Evolutionary conservation across 2,329 filamentous ascomycete species (phyloP).

Genomic region (Lecanosticta acicola): DNA sequence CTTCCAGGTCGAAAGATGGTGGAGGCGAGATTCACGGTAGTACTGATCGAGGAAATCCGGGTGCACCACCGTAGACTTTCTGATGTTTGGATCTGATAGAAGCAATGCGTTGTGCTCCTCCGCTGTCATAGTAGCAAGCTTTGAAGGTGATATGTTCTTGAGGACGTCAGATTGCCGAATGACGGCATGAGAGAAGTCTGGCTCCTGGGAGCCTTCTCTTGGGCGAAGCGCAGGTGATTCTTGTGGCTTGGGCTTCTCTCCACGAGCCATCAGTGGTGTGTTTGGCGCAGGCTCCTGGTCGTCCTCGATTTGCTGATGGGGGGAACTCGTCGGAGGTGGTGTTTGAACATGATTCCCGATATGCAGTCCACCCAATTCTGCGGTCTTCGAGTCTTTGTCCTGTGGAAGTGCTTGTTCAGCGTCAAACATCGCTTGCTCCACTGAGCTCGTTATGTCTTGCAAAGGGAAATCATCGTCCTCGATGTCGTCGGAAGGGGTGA

Average conservation of each 20-base stretch:
- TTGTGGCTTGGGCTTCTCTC: background rate
- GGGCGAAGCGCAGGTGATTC: conserved; percentile 12
- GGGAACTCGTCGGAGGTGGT: conserved; percentile 17
- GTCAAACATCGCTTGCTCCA: conserved; percentile 28
- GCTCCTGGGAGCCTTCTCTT: conserved; percentile 30
- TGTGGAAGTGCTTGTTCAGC: conserved; percentile 5
- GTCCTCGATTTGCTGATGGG: background rate
- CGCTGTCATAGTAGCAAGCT: conserved; percentile 59
- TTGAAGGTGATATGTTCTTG: conserved; percentile 26
- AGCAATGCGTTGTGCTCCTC: conserved; percentile 89
- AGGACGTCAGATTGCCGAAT: conserved; percentile 28
- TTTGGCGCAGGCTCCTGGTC: background rate
- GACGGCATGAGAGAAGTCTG: conserved; percentile 30
- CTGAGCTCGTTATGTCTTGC: conserved; percentile 32
- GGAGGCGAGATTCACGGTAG: conserved; percentile 88
- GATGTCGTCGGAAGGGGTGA: conserved; percentile 29
- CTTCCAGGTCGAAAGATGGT: conserved; percentile 96
- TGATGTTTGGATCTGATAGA: conserved; percentile 74
- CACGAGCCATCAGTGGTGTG: background rate
- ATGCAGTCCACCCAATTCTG: background rate
- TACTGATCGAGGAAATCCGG: conserved; percentile 91
- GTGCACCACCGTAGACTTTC: conserved; percentile 85
- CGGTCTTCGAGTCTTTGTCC: background rate
- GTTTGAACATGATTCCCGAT: conserved; percentile 9
- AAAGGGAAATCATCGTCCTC: conserved; percentile 28